Base-by-base conservation (phyloP, 768 basidiomycete species). In the Lenzites betulinus region DNA sequence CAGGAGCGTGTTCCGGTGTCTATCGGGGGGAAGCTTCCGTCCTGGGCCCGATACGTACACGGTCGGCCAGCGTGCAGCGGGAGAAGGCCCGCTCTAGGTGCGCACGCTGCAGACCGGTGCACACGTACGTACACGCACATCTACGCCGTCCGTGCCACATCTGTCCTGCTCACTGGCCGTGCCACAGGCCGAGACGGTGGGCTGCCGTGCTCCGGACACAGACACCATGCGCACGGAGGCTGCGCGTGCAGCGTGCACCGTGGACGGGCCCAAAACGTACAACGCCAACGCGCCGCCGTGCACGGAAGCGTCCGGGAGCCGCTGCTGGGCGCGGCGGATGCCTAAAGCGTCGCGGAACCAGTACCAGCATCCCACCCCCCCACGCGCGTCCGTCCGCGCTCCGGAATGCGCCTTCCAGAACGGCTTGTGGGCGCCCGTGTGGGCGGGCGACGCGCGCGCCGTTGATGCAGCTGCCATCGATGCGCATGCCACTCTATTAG, bases 281-380 rank as follows among this genome's bases (percentile, higher is more conserved):
- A 18, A 30, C 23, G 18, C 30, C 33, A 16, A 11, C 35, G 35
- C 15, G 38, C 38, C 38, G 38, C 18, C 38, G 38, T 39, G 30
- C 30, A 33, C 22, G 35, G 33, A 9, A n/a, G 18, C 36, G 35
- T 13, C 26, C 16, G 25, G 8, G 12, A 11, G 35, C 22, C 51
- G 35, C 3, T 7, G 48, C 48, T 58, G 56, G 56, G 28, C 38
- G 39, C 11, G 26, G 28, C 13, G 26, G 22, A 50, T 51, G 56
- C 56, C 56, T 58, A 43, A 58, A 50, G 39, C 56, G 56, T 58
- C 56, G 48, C 56, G 56, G 51, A 22, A 33, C 6, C 11, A 33
- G 30, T 33, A 33, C 30, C 30, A 4, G 30, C 30, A 11, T 33
- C 30, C 30, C 30, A 33, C 30, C 30, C 30, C 6, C 30, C 30